Percentiles rank a stretch among this genome's conserved stretches.
Conservation (phyloP, 371 early-diverging fungal species). For the Apophysomyces ossiformis region DNA sequence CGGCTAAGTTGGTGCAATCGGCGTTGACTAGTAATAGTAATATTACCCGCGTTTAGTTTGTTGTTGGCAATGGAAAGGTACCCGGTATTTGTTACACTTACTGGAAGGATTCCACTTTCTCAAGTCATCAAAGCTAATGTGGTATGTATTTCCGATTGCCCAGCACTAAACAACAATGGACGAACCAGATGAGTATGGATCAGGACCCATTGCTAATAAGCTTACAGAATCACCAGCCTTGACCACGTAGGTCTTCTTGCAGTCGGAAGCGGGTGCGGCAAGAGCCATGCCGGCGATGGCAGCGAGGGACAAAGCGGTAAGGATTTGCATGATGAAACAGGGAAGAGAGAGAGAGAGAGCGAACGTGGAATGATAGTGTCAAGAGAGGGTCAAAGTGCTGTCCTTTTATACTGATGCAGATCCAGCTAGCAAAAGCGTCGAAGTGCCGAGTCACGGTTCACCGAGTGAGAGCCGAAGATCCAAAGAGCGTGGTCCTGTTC, state of each 20-base stretch:
- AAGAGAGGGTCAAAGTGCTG: not conserved
- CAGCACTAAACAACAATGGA: constrained; percentile 24
- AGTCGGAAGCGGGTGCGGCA: constrained; percentile 15
- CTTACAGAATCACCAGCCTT: constrained; percentile 33
- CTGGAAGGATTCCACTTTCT: constrained; percentile 37
- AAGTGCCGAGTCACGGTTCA: not conserved
- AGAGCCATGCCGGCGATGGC: constrained; percentile 16
- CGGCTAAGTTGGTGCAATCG: constrained; percentile 13
- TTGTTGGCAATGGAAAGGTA: not conserved
- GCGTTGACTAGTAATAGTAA: constrained; percentile 9
- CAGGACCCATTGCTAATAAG: not conserved
- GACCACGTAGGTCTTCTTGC: constrained; percentile 30
- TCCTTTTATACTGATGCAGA: not conserved
- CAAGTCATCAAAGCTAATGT: constrained; percentile 20
- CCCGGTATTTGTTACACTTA: constrained; percentile 14
- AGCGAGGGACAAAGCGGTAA: constrained; percentile 17
- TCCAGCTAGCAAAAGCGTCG: not conserved
- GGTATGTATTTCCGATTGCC: constrained; percentile 24
- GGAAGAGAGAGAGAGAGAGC: not conserved
- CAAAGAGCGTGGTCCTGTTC: not conserved
- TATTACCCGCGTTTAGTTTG: not conserved
- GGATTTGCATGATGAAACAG: not conserved
- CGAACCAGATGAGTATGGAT: not conserved
- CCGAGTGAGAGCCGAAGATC: not conserved
- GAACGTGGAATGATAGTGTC: not conserved